These are phyloP conservation scores for Solanum dulcamara DNA, from an alignment of 257 asterid genomes.

Conservation along the genomic window DNA sequence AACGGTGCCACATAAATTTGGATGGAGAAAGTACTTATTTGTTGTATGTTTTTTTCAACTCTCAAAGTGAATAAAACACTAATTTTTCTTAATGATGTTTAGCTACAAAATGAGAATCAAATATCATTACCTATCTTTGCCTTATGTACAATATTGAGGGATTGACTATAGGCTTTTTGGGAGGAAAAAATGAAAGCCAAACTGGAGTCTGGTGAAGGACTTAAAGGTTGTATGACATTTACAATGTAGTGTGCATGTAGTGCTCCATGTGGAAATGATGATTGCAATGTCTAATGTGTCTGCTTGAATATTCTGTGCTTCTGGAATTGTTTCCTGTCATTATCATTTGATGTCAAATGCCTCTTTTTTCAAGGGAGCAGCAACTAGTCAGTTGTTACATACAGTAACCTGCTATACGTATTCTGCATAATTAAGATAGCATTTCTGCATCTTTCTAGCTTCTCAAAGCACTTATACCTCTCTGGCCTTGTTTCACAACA, in stretches of 20 bases:
- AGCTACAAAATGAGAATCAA: not conserved
- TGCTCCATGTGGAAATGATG: not conserved
- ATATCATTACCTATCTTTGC: not conserved
- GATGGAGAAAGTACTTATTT: not conserved
- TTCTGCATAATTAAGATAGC: not conserved
- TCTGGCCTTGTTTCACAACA: not conserved
- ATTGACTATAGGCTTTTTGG: not conserved
- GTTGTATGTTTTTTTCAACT: not conserved
- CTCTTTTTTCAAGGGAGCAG: not conserved
- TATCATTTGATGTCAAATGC: not conserved
- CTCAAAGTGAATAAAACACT: not conserved
- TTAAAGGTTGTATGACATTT: not conserved
- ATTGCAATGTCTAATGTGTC: not conserved
- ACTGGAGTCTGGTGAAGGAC: not conserved
- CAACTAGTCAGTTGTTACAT: not conserved
- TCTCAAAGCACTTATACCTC: not conserved
- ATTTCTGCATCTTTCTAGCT: not conserved
- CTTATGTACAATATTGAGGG: not conserved
- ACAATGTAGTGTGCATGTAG: not conserved
- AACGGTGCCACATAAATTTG: not conserved
- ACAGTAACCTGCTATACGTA: not conserved
- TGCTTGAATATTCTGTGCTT: not conserved
- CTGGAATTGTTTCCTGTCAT: not conserved
- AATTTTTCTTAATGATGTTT: not conserved
- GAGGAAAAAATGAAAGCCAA: not conserved